A percentile compares a stretch with the other conserved stretches of the same genome.
phyloP scores from a whole-genome alignment of 2,329 filamentous ascomycete genomes.

The Aspergillus sp. region DNA sequence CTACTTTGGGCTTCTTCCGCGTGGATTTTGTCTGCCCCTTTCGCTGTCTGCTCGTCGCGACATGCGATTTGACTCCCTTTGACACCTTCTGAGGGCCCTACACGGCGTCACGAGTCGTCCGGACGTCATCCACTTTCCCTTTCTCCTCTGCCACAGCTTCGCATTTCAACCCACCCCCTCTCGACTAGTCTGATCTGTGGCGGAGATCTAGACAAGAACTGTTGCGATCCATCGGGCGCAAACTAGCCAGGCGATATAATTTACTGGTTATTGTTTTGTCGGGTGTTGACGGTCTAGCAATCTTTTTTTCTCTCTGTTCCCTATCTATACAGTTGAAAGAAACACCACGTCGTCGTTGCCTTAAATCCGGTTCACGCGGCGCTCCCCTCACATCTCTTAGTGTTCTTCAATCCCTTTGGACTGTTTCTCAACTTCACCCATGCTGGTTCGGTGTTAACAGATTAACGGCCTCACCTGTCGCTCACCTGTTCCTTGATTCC shows the following conservation, averaged over 20 bases:
- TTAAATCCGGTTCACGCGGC: constrained; percentile 13
- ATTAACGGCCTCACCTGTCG: neutral
- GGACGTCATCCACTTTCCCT: constrained; percentile 24
- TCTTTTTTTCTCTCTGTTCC: constrained; percentile 2
- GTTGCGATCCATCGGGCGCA: neutral
- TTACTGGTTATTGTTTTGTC: constrained; percentile 7
- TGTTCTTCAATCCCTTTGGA: neutral
- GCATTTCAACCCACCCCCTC: neutral
- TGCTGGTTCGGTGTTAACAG: constrained; percentile 16
- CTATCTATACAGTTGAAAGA: constrained; percentile 16
- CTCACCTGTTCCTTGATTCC: neutral
- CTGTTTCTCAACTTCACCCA: constrained; percentile 13
- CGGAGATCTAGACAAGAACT: constrained; percentile 4
- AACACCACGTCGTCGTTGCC: constrained; percentile 21
- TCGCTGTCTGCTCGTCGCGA: constrained; percentile 16
- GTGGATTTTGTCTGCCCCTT: constrained; percentile 12
- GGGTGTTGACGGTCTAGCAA: neutral
- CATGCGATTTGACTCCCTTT: constrained; percentile 26
- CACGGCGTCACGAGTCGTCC: constrained; percentile 26
- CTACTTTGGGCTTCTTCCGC: constrained; percentile 6
- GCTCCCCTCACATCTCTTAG: constrained; percentile 1
- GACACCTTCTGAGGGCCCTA: constrained; percentile 22
- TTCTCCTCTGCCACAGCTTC: constrained; percentile 11
- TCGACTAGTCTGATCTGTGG: constrained; percentile 1
- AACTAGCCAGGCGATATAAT: neutral